Conservation (phyloP, 495 filamentous ascomycete species). For the Hyaloscypha hepaticicola region DNA sequence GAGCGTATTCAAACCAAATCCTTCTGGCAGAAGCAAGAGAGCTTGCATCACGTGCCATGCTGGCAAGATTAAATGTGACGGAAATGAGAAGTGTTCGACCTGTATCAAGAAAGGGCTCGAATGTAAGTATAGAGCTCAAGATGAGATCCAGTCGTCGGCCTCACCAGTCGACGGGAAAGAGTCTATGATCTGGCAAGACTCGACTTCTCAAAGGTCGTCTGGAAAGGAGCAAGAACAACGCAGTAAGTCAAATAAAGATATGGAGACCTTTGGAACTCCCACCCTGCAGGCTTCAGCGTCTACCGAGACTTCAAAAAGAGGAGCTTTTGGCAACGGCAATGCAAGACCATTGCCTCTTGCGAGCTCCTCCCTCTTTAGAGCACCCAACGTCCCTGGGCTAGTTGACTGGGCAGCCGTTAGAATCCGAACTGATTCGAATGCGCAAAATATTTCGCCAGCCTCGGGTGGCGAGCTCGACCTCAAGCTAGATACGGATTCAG, state of each 20-base stretch:
- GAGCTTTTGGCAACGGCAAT: not conserved
- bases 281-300: not conserved
- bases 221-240: not conserved
- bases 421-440: not conserved
- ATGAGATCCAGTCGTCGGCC: not conserved
- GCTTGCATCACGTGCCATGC: slow-evolving; percentile 34
- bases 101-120: slow-evolving; percentile 29
- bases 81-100: slow-evolving; percentile 28
- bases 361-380: not conserved
- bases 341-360: not conserved
- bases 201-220: not conserved
- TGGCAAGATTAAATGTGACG: slow-evolving; percentile 35
- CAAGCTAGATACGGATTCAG: not conserved
- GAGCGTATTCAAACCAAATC: slow-evolving; percentile 19
- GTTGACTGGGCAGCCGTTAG: slow-evolving; percentile 6
- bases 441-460: not conserved
- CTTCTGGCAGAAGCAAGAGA: slow-evolving; percentile 25
- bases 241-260: not conserved
- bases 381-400: not conserved
- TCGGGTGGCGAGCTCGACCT: not conserved
- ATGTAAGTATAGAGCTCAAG: slow-evolving; percentile 28
- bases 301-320: not conserved
- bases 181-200: not conserved
- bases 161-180: not conserved
- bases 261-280: not conserved